Evolutionary conservation across 805 yeast species (phyloP), one percentile per base, ranked within the genome.

Genomic region (Clavispora fructus): DNA sequence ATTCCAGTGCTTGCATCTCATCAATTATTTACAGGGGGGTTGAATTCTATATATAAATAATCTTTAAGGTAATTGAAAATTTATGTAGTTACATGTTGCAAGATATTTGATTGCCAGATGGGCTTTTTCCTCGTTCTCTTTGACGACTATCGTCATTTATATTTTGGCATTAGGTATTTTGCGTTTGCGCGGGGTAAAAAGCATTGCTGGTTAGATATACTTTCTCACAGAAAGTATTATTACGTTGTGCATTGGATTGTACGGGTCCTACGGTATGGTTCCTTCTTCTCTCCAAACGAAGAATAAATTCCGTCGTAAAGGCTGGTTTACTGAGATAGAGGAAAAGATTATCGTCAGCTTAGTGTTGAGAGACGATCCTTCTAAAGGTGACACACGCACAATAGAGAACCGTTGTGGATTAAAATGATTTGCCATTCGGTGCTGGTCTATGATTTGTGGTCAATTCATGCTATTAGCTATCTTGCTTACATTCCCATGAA

Each of bases 151-250:
- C 62, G 19, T 63, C 41, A 55, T 80, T 17, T 71, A 80, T 3
- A 58, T 81, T 19, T 62, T 77, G 30, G 82, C 63, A 0, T 78
- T 71, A 50, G 88, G 80, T 2, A 61, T 83, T 35, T 66, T 81
- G 42, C 71, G 70, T 45, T 64, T 83, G 62, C 64, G 77, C 29
- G 81, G 79, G n/a, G 48, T 55, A 1, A 49, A 53, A 12, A 74
- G 79, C 4, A 27, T 73, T 68, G 68, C 62, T 25, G 79, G 80
- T 27, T 84, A 89, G 89, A 69, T 75, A 44, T 84, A 83, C 80
- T 84, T 84, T 52, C 57, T 84, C 16, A 70, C 84, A 43, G 87
- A 83, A 58, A 89, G 90, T 6, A 43, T 74, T 6, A 54, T 81
- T 38, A 82, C 89, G 1, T 60, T 82, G 6, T 16, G 58, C 2